Base-by-base conservation (phyloP, 1,284 basidiomycete species). In the Heliocybe sulcata region DNA sequence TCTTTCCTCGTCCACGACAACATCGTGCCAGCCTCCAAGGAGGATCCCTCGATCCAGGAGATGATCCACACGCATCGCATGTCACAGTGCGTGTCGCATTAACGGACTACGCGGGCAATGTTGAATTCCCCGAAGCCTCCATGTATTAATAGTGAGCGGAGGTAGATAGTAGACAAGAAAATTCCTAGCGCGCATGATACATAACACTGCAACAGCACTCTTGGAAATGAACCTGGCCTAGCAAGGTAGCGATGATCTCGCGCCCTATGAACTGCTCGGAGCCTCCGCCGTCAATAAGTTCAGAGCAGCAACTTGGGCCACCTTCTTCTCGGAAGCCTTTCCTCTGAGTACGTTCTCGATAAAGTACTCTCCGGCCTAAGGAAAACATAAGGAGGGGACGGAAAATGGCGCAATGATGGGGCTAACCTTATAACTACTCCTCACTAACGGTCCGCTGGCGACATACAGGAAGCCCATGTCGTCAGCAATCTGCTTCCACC, bases 381-480 rank as follows among this genome's bases (percentile, higher is more conserved):
- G 20, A 50, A 23, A 16, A 14, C 3, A 35, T 57, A 3, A 56
- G 29, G 35, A n/a, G n/a, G 35, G 25, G 26, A 25, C 25, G 55
- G 47, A 8, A 26, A 51, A 45, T 35, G 1, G 16, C 54, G 31
- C 45, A 29, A 53, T 42, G 20, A 57, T 53, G 35, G 52, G 38
- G 59, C 77, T 58, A 61, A 88, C 95, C 87, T 98, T 98, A 73
- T 99, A 99, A 64, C 91, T 94, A 66, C 93, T 96, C 56, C 97
- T 80, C 27, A 99, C 96, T 23, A 99, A 76, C 8, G 97, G 97
- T 0, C 97, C 97, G 66, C 91, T 94, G 2, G 97, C 97, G 35
- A 98, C 96, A 65, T 99, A 99, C 52, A 98, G 68, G 80, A 99
- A 99, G 35, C 96, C 95, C 79, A 98, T 85, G 57, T 85, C 82